Conservation (phyloP, 2,329 filamentous ascomycete genomes). For the Epichloe gansuensis region DNA sequence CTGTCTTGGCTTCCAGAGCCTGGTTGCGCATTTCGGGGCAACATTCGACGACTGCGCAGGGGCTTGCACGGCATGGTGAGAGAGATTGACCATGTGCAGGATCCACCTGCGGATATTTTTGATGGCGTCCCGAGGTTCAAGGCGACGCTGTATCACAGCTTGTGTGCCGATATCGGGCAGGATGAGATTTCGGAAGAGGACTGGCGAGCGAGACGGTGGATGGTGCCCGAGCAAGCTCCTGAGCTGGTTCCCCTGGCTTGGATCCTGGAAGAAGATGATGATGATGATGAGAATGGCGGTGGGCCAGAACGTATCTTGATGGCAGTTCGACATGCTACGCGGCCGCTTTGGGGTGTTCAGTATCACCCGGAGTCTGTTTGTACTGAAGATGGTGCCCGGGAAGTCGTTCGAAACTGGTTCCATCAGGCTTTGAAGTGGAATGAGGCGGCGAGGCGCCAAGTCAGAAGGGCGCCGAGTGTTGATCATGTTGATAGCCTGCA, state of each 20-base stretch:
- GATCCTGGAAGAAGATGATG: conserved; percentile 34
- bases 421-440: conserved; percentile 50
- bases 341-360: conserved; percentile 78
- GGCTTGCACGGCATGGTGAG: conserved; percentile 77
- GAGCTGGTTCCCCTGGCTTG: conserved; percentile 50
- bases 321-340: conserved; percentile 54
- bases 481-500: conserved; percentile 12
- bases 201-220: conserved; percentile 31
- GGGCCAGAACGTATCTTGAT: conserved; percentile 52
- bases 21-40: conserved; percentile 58
- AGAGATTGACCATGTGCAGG: conserved; percentile 44
- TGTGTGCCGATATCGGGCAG: conserved; percentile 44
- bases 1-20: conserved; percentile 78
- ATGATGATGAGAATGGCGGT: conserved; percentile 16
- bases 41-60: conserved; percentile 52
- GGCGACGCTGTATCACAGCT: conserved; percentile 67
- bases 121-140: conserved; percentile 43
- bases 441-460: conserved; percentile 12
- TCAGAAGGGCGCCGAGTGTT: background rate
- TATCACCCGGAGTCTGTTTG: conserved; percentile 87
- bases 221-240: conserved; percentile 19
- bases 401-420: conserved; percentile 68
- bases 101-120: conserved; percentile 48
- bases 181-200: conserved; percentile 21
- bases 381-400: conserved; percentile 54